phyloP scores from a whole-genome alignment of 108 stramenopile genomes.

The Skeletonema potamos region DNA sequence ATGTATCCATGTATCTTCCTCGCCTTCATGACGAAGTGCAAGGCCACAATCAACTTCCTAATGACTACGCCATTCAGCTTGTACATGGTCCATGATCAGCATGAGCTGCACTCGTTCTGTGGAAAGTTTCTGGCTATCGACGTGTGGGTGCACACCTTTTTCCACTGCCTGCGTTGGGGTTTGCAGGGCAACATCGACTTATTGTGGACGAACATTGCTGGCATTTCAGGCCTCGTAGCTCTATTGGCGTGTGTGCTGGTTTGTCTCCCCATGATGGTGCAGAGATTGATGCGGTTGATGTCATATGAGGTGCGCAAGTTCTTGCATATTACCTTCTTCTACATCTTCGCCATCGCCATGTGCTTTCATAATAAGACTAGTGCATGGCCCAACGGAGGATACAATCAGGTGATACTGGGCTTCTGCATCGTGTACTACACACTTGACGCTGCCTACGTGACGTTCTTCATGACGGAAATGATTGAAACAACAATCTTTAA shows the following conservation, averaged over 20 bases:
- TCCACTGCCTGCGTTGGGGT: slow-evolving; percentile 47
- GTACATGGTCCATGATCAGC: slow-evolving; percentile 45
- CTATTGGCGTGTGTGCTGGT: slow-evolving; percentile 33
- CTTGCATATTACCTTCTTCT: slow-evolving; percentile 48
- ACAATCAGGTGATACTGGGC: slow-evolving; percentile 38
- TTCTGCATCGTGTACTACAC: slow-evolving; percentile 41
- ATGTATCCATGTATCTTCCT: slow-evolving; percentile 44
- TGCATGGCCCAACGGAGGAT: slow-evolving; percentile 51
- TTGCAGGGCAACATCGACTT: slow-evolving; percentile 45
- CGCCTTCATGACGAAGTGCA: slow-evolving; percentile 50
- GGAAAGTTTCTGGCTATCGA: slow-evolving; percentile 44
- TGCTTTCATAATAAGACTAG: slow-evolving; percentile 26
- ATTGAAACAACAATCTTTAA: slow-evolving; percentile 46
- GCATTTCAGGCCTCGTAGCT: slow-evolving; percentile 43
- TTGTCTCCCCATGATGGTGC: slow-evolving; percentile 46
- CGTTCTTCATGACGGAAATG: slow-evolving; percentile 55
- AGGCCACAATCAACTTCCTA: slow-evolving; percentile 42
- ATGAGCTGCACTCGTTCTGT: slow-evolving; percentile 52
- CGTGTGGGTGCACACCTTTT: slow-evolving; percentile 40
- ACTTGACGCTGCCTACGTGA: slow-evolving; percentile 37
- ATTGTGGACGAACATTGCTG: slow-evolving; percentile 25
- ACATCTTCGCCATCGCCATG: slow-evolving; percentile 46
- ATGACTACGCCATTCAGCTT: slow-evolving; percentile 34
- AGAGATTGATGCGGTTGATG: slow-evolving; percentile 9
- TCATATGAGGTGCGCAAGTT: slow-evolving; percentile 49